Conservation (phyloP, 345 rosid genomes). For the Eucalyptus tenuipes region DNA sequence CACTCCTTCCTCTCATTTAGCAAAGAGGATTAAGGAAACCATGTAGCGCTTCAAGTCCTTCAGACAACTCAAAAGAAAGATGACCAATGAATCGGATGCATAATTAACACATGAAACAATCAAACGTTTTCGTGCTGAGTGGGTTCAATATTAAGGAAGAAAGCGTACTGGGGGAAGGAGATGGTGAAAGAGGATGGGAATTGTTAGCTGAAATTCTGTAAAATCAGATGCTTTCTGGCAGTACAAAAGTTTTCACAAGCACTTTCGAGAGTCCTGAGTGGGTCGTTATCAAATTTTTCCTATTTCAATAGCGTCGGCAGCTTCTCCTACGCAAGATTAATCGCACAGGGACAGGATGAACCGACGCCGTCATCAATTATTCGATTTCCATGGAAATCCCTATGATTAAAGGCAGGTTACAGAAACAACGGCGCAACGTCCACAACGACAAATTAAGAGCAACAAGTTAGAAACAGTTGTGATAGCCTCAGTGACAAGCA, state of each 20-base stretch:
- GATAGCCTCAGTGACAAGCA: background rate
- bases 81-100: background rate
- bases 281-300: background rate
- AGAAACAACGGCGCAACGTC: background rate
- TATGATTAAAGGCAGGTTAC: background rate
- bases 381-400: background rate
- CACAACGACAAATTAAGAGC: background rate
- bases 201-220: background rate
- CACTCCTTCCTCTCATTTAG: background rate
- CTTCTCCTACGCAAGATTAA: background rate
- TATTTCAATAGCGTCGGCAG: background rate
- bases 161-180: background rate
- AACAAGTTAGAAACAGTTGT: background rate
- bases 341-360: background rate
- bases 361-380: background rate
- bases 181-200: background rate
- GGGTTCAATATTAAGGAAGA: background rate
- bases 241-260: background rate
- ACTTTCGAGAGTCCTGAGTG: background rate
- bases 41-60: background rate
- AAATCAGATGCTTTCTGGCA: background rate
- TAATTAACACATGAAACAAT: background rate
- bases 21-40: background rate
- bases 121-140: background rate
- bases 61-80: background rate